Base-by-base conservation (phyloP, 331 rosid species). In the Rhamnella rubrinervis region DNA sequence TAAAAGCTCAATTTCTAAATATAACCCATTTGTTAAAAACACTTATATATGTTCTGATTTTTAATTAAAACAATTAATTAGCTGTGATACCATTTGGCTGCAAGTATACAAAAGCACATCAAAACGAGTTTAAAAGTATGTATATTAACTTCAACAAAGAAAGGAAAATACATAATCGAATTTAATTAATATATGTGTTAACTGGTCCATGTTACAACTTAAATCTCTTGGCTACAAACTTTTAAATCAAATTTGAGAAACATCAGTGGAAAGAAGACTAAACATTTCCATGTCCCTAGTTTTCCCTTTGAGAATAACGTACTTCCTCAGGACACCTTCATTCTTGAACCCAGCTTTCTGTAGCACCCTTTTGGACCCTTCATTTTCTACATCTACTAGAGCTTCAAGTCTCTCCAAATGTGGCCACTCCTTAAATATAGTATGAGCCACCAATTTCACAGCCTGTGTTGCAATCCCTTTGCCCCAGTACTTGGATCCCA, bases 351-450 rank as follows among this genome's bases (percentile, higher is more conserved):
- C 91, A 23, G 74, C 83, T 74, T 89, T 89, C 65, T 84, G 82
- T 21, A 92, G 17, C 17, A 87, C 90, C 47, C 74, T 84, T 46
- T 85, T 85, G 20, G 95, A 92, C 1, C 80, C 87, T 68, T 68
- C 50, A 66, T 89, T 92, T 10, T 84, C 71, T 2, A 81, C 91
- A 75, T 89, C 96, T 59, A 88, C 93, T 1, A 87, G 41, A 73
- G 96, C 96, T 68, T 89, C 98, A 55, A 92, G 31, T 59, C 98
- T 86, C 71, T 76, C 96, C 85, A 92, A 55, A 17, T 80, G 50
- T 23, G 81, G 60, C 59, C 81, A 68, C 18, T 86, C 96, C 6
- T 6, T 59, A 16, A 92, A 87, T 9, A 74, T 79, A 25, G 35
- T 66, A 67, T 73, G 73, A n/a, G 66, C 74, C 55, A 60, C 85